Base-by-base conservation (phyloP, 371 early-diverging fungal genomes). In the Mucor circinelloides region DNA sequence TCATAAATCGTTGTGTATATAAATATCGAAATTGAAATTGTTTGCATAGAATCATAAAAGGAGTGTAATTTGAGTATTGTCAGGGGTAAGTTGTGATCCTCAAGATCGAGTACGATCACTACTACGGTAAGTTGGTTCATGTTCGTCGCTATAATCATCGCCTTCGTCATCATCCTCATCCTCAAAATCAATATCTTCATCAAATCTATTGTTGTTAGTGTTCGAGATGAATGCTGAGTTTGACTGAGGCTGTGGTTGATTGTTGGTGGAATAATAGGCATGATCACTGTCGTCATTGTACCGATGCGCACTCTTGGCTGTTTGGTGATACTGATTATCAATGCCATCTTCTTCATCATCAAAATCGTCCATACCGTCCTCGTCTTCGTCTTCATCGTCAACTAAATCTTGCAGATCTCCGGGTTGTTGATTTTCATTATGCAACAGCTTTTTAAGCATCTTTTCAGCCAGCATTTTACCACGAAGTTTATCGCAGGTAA, bases 381-480 rank as follows among this genome's bases (percentile, higher is more conserved):
- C 34, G 44, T 55, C 30, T 17, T 54, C 54, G 23, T 42, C 64
- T 27, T 57, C 55, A 9, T 66, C 70, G 30, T 70, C 67, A 59
- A 52, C 67, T 34, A 59, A 44, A 1, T 48, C 38, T 13, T 62
- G 64, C 21, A 64, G 32, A 52, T 36, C 44, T 32, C 42, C 30
- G 19, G 27, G 62, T 28, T 60, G 60, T 25, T 54, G 36, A 27
- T 59, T 2, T 6, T 44, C 38, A 32, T 38, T 19, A 12, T 31
- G 30, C 8, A 77, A 50, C 27, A 82, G 65, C 27, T 83, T 74
- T 64, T 86, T 83, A 15, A 88, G 61, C 62, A 87, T 85, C 64
- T 86, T 85, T 36, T 84, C 81, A 13, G 86, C 87, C 17, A 86
- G 77, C 46, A 83, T 73, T 57, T 84, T 81, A n/a, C 84, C 82